Base-by-base conservation (phyloP, 495 filamentous ascomycete genomes). In the Hypoxylon perforatum region DNA sequence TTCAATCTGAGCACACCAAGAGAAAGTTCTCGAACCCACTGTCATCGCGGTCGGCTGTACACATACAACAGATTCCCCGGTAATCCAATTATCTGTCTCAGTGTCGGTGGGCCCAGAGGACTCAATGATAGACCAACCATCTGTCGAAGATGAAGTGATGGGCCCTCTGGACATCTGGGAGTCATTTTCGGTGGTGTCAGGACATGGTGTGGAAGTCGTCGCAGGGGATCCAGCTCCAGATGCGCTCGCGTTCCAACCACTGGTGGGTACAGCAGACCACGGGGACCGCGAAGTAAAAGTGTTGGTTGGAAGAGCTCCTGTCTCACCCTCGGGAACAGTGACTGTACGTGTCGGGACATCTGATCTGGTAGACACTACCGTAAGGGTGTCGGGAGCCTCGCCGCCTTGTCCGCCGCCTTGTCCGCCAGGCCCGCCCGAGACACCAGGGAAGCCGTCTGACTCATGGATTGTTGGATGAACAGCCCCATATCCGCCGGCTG, bases 1-100 rank as follows among this genome's bases (percentile, higher is more conserved):
- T 45, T 65, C 62, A 17, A 74, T 57, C 48, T 70, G 66, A 44
- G 52, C 65, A 57, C 72, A 74, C 72, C 72, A 74, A n/a, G 69
- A 72, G 18, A 72, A 72, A 1, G 69, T 74, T 39, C 65, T 70
- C 33, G 69, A 70, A 7, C 47, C 61, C 53, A 74, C 63, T 15
- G 67, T 65, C 50, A 74, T 22, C 17, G 72, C 70, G 15, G 72
- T 74, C 69, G 72, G 70, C 2, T 51, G 51, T 15, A 69, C 28
- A 41, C 72, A 74, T 46, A 17, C 66, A 11, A 57, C 44, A n/a
- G 63, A 35, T 38, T 49, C 50, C 10, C 64, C 69, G 0, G 65
- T 61, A n/a, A n/a, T n/a, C n/a, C n/a, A n/a, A n/a, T n/a, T n/a
- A n/a, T n/a, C n/a, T n/a, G n/a, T n/a, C n/a, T n/a, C n/a, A n/a